Evolutionary conservation across 2,329 filamentous ascomycete genomes (phyloP).

Genomic region (Talaromyces rugulosus): DNA sequence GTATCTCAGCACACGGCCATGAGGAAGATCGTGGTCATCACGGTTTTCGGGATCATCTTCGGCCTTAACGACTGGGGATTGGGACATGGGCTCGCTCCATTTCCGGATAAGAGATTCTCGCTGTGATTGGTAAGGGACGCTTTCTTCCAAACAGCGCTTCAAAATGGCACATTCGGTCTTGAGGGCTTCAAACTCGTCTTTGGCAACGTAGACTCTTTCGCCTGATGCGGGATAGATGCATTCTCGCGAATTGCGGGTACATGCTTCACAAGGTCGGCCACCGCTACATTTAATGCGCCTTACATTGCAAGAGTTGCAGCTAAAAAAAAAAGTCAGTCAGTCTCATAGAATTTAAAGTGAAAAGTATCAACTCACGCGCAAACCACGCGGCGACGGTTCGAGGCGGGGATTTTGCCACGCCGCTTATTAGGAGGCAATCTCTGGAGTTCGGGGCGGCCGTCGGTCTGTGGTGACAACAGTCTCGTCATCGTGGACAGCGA

Average conservation of each 20-base stretch:
- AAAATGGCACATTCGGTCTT: slow-evolving; percentile 37
- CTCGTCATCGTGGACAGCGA: not conserved
- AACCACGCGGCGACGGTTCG: slow-evolving; percentile 7
- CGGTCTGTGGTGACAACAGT: slow-evolving; percentile 3
- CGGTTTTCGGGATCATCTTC: not conserved
- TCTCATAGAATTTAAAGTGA: no score
- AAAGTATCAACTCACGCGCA: slow-evolving; percentile 4
- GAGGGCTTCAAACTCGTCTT: slow-evolving; percentile 41
- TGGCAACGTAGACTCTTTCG: slow-evolving; percentile 43
- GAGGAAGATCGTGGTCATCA: slow-evolving; percentile 14
- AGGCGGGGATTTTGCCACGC: not conserved
- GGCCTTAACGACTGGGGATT: not conserved
- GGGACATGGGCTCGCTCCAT: slow-evolving; percentile 1
- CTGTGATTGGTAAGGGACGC: slow-evolving; percentile 10
- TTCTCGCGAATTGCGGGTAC: slow-evolving; percentile 39
- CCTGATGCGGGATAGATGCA: slow-evolving; percentile 47
- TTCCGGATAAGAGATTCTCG: slow-evolving; percentile 11
- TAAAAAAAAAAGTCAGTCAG: slow-evolving; percentile 17
- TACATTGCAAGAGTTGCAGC: slow-evolving; percentile 53
- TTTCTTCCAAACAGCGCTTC: slow-evolving; percentile 25
- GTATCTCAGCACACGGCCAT: slow-evolving; percentile 46
- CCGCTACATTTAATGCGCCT: slow-evolving; percentile 52
- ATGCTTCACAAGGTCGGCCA: slow-evolving; percentile 47
- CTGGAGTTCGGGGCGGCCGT: not conserved
- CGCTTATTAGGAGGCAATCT: slow-evolving; percentile 6